A percentile compares a stretch with the other conserved stretches of the same genome.
phyloP scores from a whole-genome alignment of 257 asterid genomes.

The Solanum peruvianum region DNA sequence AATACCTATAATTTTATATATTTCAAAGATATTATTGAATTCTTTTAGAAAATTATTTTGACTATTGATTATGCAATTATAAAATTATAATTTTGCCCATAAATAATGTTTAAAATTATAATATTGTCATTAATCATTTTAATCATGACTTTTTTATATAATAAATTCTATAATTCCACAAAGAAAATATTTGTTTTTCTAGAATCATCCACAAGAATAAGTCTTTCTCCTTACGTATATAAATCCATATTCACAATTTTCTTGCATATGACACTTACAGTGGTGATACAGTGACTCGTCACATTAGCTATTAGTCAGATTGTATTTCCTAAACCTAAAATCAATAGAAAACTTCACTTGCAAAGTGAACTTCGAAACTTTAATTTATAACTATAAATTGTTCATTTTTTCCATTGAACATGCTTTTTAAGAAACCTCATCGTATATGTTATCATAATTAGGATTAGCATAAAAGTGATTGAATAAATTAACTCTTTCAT shows the following conservation, averaged over 20 bases:
- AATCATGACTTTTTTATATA: no score
- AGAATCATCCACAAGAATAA: neutral
- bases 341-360: neutral
- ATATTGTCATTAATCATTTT: accelerated
- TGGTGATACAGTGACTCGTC: neutral
- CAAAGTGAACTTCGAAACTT: neutral
- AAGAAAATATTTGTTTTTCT: neutral
- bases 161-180: no score
- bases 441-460: neutral
- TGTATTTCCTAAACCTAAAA: neutral
- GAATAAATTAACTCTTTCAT: no score
- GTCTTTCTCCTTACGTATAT: neutral
- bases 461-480: neutral
- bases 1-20: neutral
- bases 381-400: neutral
- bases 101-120: no score
- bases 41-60: no score
- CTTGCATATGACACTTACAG: neutral
- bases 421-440: neutral
- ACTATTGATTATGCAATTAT: no score
- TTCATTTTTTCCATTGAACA: neutral
- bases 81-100: accelerated
- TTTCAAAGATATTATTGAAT: no score
- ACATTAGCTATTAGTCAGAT: neutral
- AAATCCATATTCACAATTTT: neutral